phyloP scores from a whole-genome alignment of 2,329 filamentous ascomycete species.

The Aspergillus hiratsukae region DNA sequence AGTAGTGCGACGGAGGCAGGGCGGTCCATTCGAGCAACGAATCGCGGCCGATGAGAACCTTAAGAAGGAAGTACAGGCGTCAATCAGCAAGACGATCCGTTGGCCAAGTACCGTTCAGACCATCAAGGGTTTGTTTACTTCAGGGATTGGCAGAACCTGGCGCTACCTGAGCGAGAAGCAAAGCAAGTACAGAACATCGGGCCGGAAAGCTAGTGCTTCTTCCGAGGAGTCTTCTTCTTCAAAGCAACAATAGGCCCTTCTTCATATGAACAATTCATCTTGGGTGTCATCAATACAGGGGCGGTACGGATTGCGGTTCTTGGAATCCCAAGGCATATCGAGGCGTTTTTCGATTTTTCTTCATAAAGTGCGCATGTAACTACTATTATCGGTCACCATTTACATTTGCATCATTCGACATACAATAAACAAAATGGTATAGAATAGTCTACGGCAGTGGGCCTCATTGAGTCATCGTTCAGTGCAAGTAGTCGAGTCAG shows the following conservation, averaged over 20 bases:
- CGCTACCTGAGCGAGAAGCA: constrained; percentile 81
- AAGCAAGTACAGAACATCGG: constrained; percentile 52
- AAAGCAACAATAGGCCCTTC: constrained; percentile 15
- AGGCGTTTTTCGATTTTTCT: constrained; percentile 11
- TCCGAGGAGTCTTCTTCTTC: constrained; percentile 9
- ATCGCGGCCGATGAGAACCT: constrained; percentile 71
- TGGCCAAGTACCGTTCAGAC: constrained; percentile 92
- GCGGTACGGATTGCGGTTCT: constrained; percentile 1
- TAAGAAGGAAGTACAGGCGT: constrained; percentile 64
- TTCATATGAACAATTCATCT: background rate
- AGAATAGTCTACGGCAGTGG: background rate
- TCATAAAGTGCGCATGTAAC: constrained; percentile 8
- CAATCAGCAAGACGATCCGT: constrained; percentile 80
- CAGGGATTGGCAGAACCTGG: constrained; percentile 64
- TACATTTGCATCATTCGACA: background rate
- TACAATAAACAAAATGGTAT: background rate
- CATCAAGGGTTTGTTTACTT: constrained; percentile 76
- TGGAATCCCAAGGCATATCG: constrained; percentile 12
- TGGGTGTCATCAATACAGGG: constrained; percentile 9
- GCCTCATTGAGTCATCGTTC: background rate
- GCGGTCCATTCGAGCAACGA: constrained; percentile 78
- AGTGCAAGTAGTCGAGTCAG: background rate
- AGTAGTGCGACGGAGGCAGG: constrained; percentile 68
- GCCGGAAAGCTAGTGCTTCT: constrained; percentile 22
- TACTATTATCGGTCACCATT: constrained; percentile 3